phyloP scores from a whole-genome alignment of 768 basidiomycete species.

The Dacryopinax primogenitus region DNA sequence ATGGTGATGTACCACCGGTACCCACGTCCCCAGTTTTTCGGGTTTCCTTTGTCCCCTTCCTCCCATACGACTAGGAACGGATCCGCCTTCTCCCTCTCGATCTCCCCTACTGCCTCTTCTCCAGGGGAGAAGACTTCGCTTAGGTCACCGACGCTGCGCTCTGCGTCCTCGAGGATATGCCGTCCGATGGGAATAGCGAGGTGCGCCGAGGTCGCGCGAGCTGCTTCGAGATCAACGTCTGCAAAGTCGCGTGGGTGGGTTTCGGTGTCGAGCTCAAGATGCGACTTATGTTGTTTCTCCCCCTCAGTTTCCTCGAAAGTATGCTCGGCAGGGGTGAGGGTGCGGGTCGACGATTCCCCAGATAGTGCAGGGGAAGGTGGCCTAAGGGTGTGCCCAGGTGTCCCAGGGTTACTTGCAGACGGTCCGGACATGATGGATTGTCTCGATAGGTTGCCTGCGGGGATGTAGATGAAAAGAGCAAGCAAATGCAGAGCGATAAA shows the following conservation, averaged over 20 bases:
- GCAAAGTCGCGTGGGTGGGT: background rate
- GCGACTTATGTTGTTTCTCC: background rate
- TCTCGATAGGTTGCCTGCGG: background rate
- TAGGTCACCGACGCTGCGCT: background rate
- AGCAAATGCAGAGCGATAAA: background rate
- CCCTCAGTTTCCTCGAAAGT: background rate
- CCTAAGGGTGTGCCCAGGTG: background rate
- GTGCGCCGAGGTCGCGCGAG: constrained; percentile 1
- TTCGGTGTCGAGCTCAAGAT: background rate
- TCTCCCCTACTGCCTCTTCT: background rate
- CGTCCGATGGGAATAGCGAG: background rate
- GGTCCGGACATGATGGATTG: background rate
- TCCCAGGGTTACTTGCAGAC: background rate
- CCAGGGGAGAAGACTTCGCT: constrained; percentile 6
- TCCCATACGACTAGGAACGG: constrained; percentile 2
- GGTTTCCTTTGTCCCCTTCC: constrained; percentile 12
- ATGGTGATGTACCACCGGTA: constrained; percentile 16
- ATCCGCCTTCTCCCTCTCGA: constrained; percentile 2
- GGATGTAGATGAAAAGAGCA: background rate
- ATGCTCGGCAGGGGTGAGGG: background rate
- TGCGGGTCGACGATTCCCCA: background rate
- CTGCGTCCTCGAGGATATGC: background rate
- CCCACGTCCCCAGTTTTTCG: constrained; percentile 17
- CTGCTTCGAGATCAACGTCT: background rate
- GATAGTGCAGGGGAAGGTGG: background rate